Evolutionary conservation across 2,329 filamentous ascomycete species (phyloP), one percentile per base, ranked within the genome.

Genomic region (Botrytis pseudocinerea): DNA sequence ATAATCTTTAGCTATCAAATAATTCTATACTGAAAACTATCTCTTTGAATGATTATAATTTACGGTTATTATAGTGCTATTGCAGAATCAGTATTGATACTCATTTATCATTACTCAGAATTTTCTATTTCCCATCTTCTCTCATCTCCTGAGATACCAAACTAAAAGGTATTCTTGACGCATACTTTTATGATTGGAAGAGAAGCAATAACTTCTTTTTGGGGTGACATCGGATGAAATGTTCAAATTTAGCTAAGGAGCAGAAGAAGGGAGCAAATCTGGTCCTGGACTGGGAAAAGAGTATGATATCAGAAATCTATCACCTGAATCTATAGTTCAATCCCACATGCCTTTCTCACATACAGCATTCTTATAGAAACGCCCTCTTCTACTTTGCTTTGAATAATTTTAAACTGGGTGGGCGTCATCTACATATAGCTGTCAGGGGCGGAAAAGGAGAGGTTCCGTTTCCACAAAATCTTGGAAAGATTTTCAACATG

Each of bases 141-240:
- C n/a, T 57, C 51, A 18, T 57, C 6, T 57, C 16, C 51, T 9
- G n/a, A 14, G 14, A 25, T 9, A 28, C 6, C 18, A 14, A 18
- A 28, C 1, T 2, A 12, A 18, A 18, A 57, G 18, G 32, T 0
- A 28, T 14, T 57, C 18, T 6, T 9, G 7, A 7, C n/a, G 51
- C 51, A 6, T 57, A 28, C n/a, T 57, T 9, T 14, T 10, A 18
- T 18, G n/a, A 28, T 16, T 57, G n/a, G 6, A 18, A 28, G n/a
- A 28, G 51, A 5, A 28, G 6, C 3, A 28, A 8, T 28, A 7
- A 28, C 14, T 32, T 32, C 48, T 18, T 28, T 18, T 25, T 9
- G 1, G 7, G n/a, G 28, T 57, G 0, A 18, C 0, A 57, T 57
- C 2, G 0, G n/a, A 8, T 32, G 16, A 7, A 0, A 18, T 32